Conservation (phyloP, 441 rosid genomes). For the Corymbia citriodora region DNA sequence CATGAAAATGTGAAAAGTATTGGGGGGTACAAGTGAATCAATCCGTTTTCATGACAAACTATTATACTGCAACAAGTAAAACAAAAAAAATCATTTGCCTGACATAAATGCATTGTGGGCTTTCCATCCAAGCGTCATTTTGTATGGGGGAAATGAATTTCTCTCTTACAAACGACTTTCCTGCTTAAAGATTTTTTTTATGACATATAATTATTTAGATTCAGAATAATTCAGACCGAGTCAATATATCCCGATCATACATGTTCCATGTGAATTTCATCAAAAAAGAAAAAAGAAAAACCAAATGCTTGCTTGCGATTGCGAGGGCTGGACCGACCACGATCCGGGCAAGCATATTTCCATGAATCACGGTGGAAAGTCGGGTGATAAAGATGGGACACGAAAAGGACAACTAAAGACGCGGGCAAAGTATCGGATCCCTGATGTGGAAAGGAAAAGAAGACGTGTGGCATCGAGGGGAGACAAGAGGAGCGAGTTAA, state of each 20-base stretch:
- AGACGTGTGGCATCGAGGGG: rapidly evolving
- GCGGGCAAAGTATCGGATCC: neutral
- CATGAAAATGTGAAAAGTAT: neutral
- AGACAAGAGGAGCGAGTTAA: neutral
- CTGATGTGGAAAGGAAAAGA: neutral
- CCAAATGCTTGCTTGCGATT: neutral
- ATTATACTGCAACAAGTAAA: neutral
- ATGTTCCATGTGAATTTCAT: neutral
- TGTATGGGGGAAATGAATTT: neutral
- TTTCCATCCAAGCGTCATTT: neutral
- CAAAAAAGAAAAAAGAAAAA: too few species aligned
- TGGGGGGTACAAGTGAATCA: neutral
- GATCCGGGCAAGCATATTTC: neutral
- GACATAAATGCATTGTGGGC: neutral
- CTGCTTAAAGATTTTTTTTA: neutral
- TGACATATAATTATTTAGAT: neutral
- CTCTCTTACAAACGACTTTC: neutral
- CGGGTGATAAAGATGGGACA: neutral
- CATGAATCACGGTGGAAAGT: neutral
- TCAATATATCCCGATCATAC: rapidly evolving
- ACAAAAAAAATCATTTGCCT: neutral
- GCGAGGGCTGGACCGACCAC: neutral
- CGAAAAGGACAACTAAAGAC: neutral
- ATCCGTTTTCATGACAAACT: neutral
- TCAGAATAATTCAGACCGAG: neutral